Conservation (phyloP, 1,284 basidiomycete species). For the Rhodotorula sp. region DNA sequence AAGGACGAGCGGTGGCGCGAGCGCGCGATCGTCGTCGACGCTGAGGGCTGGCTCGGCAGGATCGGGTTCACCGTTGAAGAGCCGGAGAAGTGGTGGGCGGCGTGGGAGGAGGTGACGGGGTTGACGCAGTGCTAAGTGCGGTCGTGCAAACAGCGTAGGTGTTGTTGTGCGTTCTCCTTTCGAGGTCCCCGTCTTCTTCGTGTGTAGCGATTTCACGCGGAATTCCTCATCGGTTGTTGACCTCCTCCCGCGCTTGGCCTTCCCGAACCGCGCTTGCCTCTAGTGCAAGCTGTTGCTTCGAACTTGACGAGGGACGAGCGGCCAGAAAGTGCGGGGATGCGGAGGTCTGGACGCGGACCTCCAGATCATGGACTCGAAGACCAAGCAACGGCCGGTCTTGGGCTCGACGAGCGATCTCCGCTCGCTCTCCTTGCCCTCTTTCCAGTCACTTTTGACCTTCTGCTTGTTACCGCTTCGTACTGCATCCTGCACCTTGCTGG, state of each 20-base stretch:
- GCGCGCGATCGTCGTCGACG: background rate
- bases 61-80: constrained; percentile 1
- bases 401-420: no score
- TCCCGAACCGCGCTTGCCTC: no score
- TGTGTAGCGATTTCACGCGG: background rate
- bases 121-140: background rate
- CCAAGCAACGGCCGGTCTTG: no score
- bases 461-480: background rate
- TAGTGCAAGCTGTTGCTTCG: no score
- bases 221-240: no score
- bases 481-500: background rate
- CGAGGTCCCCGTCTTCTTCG: no score
- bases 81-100: background rate
- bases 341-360: no score
- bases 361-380: no score
- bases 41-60: constrained; percentile 2
- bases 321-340: no score
- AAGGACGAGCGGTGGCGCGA: background rate
- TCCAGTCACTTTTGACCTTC: background rate
- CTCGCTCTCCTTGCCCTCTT: background rate
- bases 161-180: background rate
- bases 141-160: background rate
- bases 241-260: no score
- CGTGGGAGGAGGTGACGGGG: background rate
- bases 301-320: no score